Evolutionary conservation across 352 stramenopile species (phyloP).

Genomic region (Globisporangium acanthophoron): DNA sequence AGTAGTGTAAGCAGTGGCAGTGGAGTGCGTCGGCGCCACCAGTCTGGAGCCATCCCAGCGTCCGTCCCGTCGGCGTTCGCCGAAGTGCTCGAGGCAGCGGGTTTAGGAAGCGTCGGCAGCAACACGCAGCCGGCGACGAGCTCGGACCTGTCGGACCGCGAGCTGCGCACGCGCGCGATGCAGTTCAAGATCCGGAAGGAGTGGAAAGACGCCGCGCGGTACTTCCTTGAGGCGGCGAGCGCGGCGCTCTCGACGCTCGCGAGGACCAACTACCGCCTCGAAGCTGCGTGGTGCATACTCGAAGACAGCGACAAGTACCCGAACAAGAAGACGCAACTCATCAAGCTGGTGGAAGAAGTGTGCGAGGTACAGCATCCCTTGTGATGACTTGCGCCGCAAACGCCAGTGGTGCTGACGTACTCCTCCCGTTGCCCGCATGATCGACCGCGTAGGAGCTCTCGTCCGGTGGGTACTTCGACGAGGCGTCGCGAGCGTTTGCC

Average conservation of each 20-base stretch:
- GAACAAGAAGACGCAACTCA: slow-evolving; percentile 28
- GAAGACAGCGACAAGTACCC: slow-evolving; percentile 43
- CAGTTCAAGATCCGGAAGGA: slow-evolving; percentile 69
- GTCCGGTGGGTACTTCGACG: slow-evolving; percentile 57
- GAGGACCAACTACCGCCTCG: slow-evolving; percentile 48
- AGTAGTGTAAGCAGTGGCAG: not conserved
- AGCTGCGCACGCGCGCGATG: slow-evolving; percentile 52
- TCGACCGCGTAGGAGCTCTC: slow-evolving; percentile 29
- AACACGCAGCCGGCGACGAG: slow-evolving; percentile 8
- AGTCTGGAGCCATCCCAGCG: not conserved
- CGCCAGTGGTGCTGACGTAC: not conserved
- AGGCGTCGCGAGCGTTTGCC: slow-evolving; percentile 48
- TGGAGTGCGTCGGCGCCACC: slow-evolving; percentile 2
- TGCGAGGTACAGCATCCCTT: slow-evolving; percentile 28
- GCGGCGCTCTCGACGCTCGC: slow-evolving; percentile 29
- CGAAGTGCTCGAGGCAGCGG: slow-evolving; percentile 11
- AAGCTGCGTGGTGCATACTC: slow-evolving; percentile 62
- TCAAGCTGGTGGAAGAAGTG: slow-evolving; percentile 35
- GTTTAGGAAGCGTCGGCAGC: slow-evolving; percentile 4
- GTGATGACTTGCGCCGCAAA: no score
- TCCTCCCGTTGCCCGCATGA: not conserved
- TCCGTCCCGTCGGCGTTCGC: slow-evolving; percentile 1
- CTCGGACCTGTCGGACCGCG: slow-evolving; percentile 31
- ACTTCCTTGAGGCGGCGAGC: slow-evolving; percentile 48
- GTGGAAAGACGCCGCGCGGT: slow-evolving; percentile 46